Evolutionary conservation across 1,139 yeast species (phyloP).

Genomic region (Candida dubliniensis): DNA sequence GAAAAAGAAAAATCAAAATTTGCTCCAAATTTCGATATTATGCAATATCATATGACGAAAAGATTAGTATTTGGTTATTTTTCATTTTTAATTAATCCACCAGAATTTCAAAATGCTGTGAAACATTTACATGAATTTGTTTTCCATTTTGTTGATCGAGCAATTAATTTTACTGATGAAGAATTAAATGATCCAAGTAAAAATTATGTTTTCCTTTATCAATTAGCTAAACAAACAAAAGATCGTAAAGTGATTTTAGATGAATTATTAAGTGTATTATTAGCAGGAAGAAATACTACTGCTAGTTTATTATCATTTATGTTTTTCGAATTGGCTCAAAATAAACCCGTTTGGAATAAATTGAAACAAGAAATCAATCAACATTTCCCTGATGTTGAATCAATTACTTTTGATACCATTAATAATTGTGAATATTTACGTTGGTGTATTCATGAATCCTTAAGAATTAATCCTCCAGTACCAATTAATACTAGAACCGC

Average conservation of each 20-base stretch:
- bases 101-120: conserved; percentile 19
- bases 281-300: conserved; percentile 37
- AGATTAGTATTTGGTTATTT: conserved; percentile 28
- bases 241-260: conserved; percentile 28
- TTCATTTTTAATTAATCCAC: conserved; percentile 24
- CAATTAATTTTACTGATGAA: conserved; percentile 23
- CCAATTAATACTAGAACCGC: conserved; percentile 51
- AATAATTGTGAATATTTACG: conserved; percentile 45
- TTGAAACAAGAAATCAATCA: conserved; percentile 22
- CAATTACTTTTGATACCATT: conserved; percentile 47
- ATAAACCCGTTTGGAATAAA: conserved; percentile 23
- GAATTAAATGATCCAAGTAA: conserved; percentile 22
- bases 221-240: conserved; percentile 28
- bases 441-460: conserved; percentile 48
- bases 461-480: conserved; percentile 55
- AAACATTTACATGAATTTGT: conserved; percentile 29
- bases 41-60: conserved; percentile 25
- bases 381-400: conserved; percentile 23
- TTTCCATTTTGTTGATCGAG: conserved; percentile 25
- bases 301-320: conserved; percentile 30
- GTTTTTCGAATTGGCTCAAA: conserved; percentile 25
- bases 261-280: conserved; percentile 30
- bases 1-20: conserved; percentile 11
- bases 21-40: conserved; percentile 16
- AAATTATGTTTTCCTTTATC: conserved; percentile 27